Evolutionary conservation across 495 filamentous ascomycete species (phyloP).

Genomic region (Aspergillus steynii): DNA sequence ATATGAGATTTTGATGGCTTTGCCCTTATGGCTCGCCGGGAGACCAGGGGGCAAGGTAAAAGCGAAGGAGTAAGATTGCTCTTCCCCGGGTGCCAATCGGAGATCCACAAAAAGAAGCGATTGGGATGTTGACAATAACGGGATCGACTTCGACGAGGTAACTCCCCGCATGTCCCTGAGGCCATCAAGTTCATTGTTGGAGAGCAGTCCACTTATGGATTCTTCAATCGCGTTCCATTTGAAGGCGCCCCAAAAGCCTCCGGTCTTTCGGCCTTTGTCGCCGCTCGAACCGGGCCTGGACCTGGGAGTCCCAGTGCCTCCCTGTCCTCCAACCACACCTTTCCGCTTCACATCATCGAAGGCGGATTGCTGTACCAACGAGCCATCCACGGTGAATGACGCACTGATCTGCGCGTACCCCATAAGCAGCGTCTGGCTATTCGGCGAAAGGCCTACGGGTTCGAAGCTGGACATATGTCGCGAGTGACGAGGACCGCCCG

Average conservation of each 20-base stretch:
- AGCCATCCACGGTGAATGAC: constrained; percentile 87
- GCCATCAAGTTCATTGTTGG: constrained; percentile 81
- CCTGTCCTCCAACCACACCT: constrained; percentile 82
- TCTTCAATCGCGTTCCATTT: constrained; percentile 89
- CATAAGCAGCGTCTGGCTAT: constrained; percentile 89
- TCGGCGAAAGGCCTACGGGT: constrained; percentile 38
- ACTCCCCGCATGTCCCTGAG: constrained; percentile 92
- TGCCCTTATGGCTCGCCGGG: constrained; percentile 87
- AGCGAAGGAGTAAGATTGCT: constrained; percentile 78
- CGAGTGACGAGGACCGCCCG: constrained; percentile 53
- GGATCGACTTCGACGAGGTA: constrained; percentile 76
- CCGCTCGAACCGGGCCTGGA: constrained; percentile 25
- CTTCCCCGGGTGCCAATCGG: constrained; percentile 83
- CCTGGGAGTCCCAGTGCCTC: constrained; percentile 63
- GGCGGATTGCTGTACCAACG: constrained; percentile 80
- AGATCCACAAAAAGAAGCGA: constrained; percentile 96
- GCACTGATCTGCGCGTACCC: constrained; percentile 95
- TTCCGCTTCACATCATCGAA: constrained; percentile 97
- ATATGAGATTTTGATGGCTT: constrained; percentile 92
- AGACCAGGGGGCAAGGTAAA: constrained; percentile 84
- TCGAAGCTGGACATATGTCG: constrained; percentile 63
- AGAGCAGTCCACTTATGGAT: constrained; percentile 82
- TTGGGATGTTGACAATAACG: constrained; percentile 91
- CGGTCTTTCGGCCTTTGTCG: constrained; percentile 72
- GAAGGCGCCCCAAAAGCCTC: constrained; percentile 78